Conservation (phyloP, 371 early-diverging fungal species). For the Umbelopsis sp. region DNA sequence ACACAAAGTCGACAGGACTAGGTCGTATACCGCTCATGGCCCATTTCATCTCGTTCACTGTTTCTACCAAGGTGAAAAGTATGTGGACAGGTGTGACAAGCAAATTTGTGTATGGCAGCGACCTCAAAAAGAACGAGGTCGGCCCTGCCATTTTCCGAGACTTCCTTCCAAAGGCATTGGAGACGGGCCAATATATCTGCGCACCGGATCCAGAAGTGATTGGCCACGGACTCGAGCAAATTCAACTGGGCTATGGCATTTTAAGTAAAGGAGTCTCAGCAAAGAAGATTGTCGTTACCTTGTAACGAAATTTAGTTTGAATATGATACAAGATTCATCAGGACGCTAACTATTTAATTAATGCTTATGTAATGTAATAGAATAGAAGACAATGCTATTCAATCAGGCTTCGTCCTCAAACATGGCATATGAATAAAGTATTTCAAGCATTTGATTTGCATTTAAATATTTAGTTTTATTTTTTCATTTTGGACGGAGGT, state of each 20-base stretch:
- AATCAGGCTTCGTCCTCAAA: no score
- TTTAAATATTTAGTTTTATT: no score
- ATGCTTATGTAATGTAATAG: no score
- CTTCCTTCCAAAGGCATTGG: conserved; percentile 14
- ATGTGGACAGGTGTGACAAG: neutral
- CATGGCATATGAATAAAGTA: neutral
- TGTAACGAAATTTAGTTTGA: neutral
- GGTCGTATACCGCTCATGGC: neutral
- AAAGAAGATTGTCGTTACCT: conserved; percentile 10
- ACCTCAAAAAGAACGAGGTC: conserved; percentile 12
- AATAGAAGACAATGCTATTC: no score
- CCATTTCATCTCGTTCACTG: neutral
- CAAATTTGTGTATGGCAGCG: conserved; percentile 7
- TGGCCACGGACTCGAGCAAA: conserved; percentile 10
- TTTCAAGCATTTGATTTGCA: no score
- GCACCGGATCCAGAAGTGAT: conserved; percentile 9
- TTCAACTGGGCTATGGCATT: neutral
- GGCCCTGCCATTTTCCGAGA: neutral
- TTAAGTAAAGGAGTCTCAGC: conserved; percentile 14
- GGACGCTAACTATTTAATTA: neutral
- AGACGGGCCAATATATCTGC: neutral
- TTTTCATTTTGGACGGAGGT: no score
- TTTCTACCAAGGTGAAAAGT: neutral
- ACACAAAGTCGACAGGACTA: neutral
- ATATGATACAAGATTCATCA: neutral